These are phyloP conservation scores for Umbelopsis sp. DNA, from an alignment of 192 early-diverging fungal species.

Conservation along the genomic window DNA sequence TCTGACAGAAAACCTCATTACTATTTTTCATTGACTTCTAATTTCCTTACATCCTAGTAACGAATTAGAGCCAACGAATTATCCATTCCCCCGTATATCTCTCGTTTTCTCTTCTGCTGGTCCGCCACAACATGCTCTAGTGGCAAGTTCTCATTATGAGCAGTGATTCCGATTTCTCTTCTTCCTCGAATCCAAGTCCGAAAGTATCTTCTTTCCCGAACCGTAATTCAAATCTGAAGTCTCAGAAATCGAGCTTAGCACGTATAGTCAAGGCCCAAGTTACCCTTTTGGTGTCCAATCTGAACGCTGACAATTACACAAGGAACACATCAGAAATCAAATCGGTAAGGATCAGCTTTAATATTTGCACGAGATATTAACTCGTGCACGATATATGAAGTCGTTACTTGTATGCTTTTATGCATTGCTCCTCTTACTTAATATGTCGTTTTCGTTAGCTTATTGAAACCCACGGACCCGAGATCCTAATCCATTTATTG, in stretches of 20 bases:
- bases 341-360: conserved; percentile 38
- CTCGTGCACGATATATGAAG: not conserved
- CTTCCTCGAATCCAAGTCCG: conserved; percentile 38
- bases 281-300: conserved; percentile 49
- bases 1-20: not conserved
- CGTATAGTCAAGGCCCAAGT: conserved; percentile 63
- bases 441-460: conserved; percentile 33
- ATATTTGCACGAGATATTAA: not conserved
- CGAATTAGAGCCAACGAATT: conserved; percentile 14
- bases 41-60: not conserved
- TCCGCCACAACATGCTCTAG: conserved; percentile 19
- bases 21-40: not conserved
- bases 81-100: not conserved
- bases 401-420: not conserved
- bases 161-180: conserved; percentile 49
- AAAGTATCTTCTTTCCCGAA: conserved; percentile 47
- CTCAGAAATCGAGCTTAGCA: conserved; percentile 48
- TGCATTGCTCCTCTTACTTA: not conserved
- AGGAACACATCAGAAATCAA: conserved; percentile 50
- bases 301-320: conserved; percentile 55
- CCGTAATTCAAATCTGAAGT: conserved; percentile 41
- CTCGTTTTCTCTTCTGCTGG: conserved; percentile 6
- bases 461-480: conserved; percentile 53
- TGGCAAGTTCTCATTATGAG: conserved; percentile 52
- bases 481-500: conserved; percentile 52